Percentiles rank a stretch among this genome's conserved stretches.
Evolutionary conservation across 345 rosid genomes (phyloP).

Genomic region (Melaleuca quinquenervia): DNA sequence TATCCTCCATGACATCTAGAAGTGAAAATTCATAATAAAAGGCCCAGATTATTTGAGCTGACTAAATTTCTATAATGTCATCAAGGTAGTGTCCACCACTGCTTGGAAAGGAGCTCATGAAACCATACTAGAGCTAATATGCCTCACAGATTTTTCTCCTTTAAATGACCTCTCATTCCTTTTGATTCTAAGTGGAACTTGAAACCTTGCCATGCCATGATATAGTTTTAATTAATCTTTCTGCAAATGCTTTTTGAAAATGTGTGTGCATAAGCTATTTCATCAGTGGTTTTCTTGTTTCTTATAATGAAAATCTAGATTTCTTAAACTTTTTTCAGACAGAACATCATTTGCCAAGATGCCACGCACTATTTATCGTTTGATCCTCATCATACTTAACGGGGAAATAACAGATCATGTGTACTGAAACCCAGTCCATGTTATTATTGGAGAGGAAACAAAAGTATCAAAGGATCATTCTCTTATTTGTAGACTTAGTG

Average conservation of each 20-base stretch:
- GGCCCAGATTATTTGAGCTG: not conserved
- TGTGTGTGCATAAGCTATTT: not conserved
- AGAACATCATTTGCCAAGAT: not conserved
- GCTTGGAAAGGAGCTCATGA: not conserved
- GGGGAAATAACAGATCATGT: not conserved
- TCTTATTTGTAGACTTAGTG: not conserved
- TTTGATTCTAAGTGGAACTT: not conserved
- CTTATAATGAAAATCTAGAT: not conserved
- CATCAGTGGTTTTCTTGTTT: not conserved
- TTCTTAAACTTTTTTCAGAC: not conserved
- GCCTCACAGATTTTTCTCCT: not conserved
- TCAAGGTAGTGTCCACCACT: not conserved
- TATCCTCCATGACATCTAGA: not conserved
- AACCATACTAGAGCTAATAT: not conserved
- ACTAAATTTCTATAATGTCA: not conserved
- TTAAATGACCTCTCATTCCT: not conserved
- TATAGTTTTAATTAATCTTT: not conserved
- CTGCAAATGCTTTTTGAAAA: not conserved
- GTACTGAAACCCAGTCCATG: not conserved
- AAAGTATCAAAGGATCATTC: not conserved
- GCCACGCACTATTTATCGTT: not conserved
- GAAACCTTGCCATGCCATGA: not conserved
- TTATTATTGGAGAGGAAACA: not conserved
- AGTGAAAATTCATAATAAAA: not conserved
- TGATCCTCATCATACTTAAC: not conserved